These are phyloP conservation scores for Rhodotorula mucilaginosa DNA, from an alignment of 1,284 basidiomycete genomes.

Conservation along the genomic window DNA sequence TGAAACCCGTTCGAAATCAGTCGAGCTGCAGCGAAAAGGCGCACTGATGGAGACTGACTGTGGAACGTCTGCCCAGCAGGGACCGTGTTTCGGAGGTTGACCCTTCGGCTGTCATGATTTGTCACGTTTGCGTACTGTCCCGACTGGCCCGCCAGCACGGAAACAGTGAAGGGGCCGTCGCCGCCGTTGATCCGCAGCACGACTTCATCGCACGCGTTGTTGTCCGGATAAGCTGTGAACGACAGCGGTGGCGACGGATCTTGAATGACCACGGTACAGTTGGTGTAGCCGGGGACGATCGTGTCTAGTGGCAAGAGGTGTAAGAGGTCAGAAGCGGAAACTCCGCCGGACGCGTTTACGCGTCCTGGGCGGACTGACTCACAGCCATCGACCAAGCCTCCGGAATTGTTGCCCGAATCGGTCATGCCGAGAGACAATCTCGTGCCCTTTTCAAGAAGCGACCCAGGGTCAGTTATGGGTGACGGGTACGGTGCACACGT, in stretches of 20 bases:
- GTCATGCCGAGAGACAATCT: slow-evolving; percentile 29
- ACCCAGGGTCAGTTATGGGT: background rate
- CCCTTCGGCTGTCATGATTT: background rate
- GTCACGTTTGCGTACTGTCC: slow-evolving; percentile 33
- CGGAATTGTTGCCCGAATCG: slow-evolving; percentile 30
- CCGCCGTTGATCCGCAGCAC: slow-evolving; percentile 19
- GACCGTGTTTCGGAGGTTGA: slow-evolving; percentile 25
- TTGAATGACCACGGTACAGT: slow-evolving; percentile 6
- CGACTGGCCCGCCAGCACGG: slow-evolving; percentile 18
- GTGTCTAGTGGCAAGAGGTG: slow-evolving; percentile 8
- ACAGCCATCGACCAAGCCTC: slow-evolving; percentile 29
- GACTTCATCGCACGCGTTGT: slow-evolving; percentile 28
- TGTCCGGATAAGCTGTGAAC: slow-evolving; percentile 12
- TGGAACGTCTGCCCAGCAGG: slow-evolving; percentile 21
- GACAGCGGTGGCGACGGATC: background rate
- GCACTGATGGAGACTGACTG: slow-evolving; percentile 5
- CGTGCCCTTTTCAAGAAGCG: slow-evolving; percentile 17
- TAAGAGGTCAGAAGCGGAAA: background rate
- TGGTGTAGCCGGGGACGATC: slow-evolving; percentile 12
- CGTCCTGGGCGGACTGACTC: background rate
- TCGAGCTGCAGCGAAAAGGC: background rate
- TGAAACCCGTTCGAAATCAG: background rate
- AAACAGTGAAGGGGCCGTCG: slow-evolving; percentile 18
- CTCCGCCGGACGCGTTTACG: background rate
- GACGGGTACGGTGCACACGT: background rate